A percentile compares a stretch with the other conserved stretches of the same genome.
These are phyloP conservation scores for Rhodamnia argentea DNA, from an alignment of 345 rosid species.

Conservation along the genomic window DNA sequence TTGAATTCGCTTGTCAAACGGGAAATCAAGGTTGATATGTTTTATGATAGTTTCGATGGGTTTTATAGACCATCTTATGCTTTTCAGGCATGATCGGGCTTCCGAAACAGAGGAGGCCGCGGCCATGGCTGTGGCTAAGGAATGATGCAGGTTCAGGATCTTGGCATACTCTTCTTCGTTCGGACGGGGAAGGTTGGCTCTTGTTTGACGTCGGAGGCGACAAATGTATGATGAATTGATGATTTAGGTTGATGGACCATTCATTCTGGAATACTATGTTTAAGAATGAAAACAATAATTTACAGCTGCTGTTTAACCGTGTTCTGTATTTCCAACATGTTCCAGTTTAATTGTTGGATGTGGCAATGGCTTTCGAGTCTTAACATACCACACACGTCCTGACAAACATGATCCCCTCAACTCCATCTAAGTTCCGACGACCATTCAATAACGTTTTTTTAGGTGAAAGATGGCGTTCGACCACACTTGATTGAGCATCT, in stretches of 20 bases:
- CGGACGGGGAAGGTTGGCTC: not conserved
- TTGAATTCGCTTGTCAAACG: not conserved
- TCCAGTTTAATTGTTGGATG: not conserved
- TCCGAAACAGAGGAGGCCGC: conserved; percentile 14
- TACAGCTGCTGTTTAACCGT: not conserved
- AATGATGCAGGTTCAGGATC: conserved; percentile 3
- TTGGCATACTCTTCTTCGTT: not conserved
- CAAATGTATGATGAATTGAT: not conserved
- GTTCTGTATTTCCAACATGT: not conserved
- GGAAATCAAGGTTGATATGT: not conserved
- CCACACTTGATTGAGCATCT: not conserved
- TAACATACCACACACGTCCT: not conserved
- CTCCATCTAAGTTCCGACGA: not conserved
- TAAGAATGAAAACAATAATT: not conserved
- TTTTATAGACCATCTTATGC: not conserved
- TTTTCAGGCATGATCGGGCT: conserved; percentile 49
- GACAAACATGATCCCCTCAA: not conserved
- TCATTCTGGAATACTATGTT: not conserved
- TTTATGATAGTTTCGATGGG: not conserved
- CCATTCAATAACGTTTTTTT: not conserved
- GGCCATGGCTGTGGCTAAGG: conserved; percentile 27
- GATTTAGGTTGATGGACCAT: not conserved
- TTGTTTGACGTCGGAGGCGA: not conserved
- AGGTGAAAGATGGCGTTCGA: not conserved
- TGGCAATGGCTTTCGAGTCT: not conserved